Conservation (phyloP, 2,329 filamentous ascomycete species). For the Fusarium chlamydosporum region DNA sequence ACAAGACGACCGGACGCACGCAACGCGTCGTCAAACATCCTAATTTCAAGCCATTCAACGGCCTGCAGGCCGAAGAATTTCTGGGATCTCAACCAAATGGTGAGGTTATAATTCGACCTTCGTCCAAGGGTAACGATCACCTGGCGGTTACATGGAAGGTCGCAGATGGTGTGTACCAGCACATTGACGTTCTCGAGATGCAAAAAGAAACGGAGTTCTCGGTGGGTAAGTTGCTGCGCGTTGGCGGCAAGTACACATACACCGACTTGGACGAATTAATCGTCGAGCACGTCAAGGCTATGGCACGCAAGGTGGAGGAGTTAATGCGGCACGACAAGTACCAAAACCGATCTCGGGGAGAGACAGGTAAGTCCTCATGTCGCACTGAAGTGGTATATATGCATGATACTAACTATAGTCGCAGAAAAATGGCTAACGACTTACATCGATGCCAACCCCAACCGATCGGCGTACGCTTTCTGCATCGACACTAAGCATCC, state of each 20-base stretch:
- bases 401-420: conserved; percentile 39
- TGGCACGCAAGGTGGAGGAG: conserved; percentile 97
- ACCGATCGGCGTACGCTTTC: conserved; percentile 93
- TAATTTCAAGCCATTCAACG: conserved; percentile 93
- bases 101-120: conserved; percentile 94
- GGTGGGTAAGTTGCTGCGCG: conserved; percentile 86
- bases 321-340: conserved; percentile 96
- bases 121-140: conserved; percentile 95
- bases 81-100: conserved; percentile 87
- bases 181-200: conserved; percentile 96
- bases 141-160: conserved; percentile 99
- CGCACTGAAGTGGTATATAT: background rate
- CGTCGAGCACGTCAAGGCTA: conserved; percentile 95
- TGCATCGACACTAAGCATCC: conserved; percentile 93
- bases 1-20: conserved; percentile 85
- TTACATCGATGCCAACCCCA: conserved; percentile 96
- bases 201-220: conserved; percentile 98
- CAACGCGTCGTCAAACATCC: conserved; percentile 98
- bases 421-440: conserved; percentile 95
- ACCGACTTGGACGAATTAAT: conserved; percentile 97
- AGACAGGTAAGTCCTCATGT: conserved; percentile 80
- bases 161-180: conserved; percentile 94
- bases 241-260: conserved; percentile 91
- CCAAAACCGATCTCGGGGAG: conserved; percentile 82
- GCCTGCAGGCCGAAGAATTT: conserved; percentile 92